Conservation (phyloP, 495 filamentous ascomycete species). For the Tuber brumale region DNA sequence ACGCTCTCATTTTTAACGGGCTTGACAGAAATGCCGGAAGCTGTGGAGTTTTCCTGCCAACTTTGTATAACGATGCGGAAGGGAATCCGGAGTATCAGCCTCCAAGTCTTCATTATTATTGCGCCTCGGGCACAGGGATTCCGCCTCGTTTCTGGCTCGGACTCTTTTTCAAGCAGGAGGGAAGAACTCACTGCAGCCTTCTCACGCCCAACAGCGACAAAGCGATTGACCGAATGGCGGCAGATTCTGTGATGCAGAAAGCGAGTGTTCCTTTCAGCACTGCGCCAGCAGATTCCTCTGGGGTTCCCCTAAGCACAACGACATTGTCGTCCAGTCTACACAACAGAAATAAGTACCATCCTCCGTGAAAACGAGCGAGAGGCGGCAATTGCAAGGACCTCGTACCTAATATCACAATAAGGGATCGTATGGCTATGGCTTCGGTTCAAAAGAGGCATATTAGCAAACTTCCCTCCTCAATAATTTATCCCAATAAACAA, state of each 20-base stretch:
- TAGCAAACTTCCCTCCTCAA: not conserved
- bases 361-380: not conserved
- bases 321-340: conserved; percentile 69
- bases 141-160: not conserved
- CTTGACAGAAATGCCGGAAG: conserved; percentile 46
- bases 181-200: conserved; percentile 56
- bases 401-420: conserved; percentile 40
- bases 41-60: conserved; percentile 43
- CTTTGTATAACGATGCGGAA: conserved; percentile 7
- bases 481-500: not conserved
- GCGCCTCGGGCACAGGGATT: not conserved
- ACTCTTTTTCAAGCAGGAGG: not conserved
- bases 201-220: conserved; percentile 65
- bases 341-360: not conserved
- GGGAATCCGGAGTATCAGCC: conserved; percentile 6
- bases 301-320: conserved; percentile 67
- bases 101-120: not conserved
- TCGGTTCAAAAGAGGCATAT: conserved; percentile 36
- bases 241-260: conserved; percentile 61
- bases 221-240: conserved; percentile 66
- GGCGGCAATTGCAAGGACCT: not conserved
- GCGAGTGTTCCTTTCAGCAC: conserved; percentile 67
- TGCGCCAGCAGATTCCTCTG: conserved; percentile 69
- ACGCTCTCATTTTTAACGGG: conserved; percentile 50
- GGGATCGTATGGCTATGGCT: conserved; percentile 38